phyloP scores from a whole-genome alignment of 106 monocot genomes.

The Phalaenopsis aphrodite region DNA sequence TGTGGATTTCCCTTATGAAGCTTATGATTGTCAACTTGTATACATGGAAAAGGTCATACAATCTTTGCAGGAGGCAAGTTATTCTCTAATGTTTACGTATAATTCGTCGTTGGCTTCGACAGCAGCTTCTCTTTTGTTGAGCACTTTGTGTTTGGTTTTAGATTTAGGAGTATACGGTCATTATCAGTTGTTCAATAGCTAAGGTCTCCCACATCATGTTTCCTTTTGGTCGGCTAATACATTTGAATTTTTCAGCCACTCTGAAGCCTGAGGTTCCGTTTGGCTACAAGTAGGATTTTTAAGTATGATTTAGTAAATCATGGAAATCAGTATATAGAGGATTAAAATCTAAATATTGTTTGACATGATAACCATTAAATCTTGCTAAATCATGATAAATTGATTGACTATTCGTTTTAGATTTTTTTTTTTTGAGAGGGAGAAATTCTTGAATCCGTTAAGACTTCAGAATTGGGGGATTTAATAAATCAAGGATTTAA shows the following conservation, averaged over 20 bases:
- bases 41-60: slow-evolving; percentile 99
- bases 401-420: no score
- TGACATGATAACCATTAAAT: no score
- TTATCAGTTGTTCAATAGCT: no score
- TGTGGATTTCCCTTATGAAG: slow-evolving; percentile 86
- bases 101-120: background rate
- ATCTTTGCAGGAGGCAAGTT: slow-evolving; percentile 64
- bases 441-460: no score
- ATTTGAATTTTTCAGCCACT: background rate
- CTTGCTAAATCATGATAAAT: no score
- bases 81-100: background rate
- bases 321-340: no score
- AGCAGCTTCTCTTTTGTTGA: background rate
- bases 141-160: background rate
- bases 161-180: background rate
- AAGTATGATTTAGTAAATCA: no score
- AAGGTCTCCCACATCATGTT: background rate
- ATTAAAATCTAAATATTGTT: no score
- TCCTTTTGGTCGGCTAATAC: background rate
- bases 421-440: no score
- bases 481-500: no score
- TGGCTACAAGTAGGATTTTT: no score
- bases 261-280: background rate
- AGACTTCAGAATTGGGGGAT: no score
- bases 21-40: slow-evolving; percentile 86